phyloP scores from a whole-genome alignment of 805 yeast genomes.

The Kurtzmaniella cleridarum region DNA sequence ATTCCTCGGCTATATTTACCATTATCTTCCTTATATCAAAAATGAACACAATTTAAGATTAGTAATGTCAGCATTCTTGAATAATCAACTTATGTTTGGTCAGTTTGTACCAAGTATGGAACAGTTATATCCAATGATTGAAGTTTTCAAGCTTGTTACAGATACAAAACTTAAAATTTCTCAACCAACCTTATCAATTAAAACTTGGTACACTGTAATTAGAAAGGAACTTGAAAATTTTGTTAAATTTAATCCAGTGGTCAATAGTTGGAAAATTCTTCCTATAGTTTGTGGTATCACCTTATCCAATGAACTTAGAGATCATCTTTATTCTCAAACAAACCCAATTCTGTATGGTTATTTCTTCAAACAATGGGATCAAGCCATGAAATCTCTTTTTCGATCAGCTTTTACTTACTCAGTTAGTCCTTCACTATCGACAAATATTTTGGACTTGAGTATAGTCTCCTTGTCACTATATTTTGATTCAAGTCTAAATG shows the following conservation, averaged over 20 bases:
- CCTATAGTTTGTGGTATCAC: conserved; percentile 45
- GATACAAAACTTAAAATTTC: conserved; percentile 43
- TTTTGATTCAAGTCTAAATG: conserved; percentile 6
- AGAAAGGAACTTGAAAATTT: conserved; percentile 29
- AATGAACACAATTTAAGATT: conserved; percentile 41
- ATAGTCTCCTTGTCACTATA: conserved; percentile 29
- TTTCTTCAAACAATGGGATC: conserved; percentile 34
- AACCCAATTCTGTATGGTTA: conserved; percentile 21
- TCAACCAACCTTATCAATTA: conserved; percentile 43
- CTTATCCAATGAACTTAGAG: conserved; percentile 30
- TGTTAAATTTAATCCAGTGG: conserved; percentile 19
- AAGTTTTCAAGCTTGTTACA: conserved; percentile 42
- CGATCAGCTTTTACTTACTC: conserved; percentile 11
- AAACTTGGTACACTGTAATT: conserved; percentile 36
- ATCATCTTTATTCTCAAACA: conserved; percentile 24
- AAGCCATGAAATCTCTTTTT: conserved; percentile 21
- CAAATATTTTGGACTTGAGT: conserved; percentile 22
- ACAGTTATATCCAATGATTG: conserved; percentile 36
- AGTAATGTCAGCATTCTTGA: conserved; percentile 39
- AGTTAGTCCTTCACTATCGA: conserved; percentile 16
- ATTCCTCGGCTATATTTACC: conserved; percentile 42
- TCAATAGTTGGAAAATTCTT: conserved; percentile 41
- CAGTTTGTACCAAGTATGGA: conserved; percentile 16
- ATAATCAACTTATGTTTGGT: conserved; percentile 33
- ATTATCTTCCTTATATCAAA: conserved; percentile 47